Conservation (phyloP, 768 basidiomycete species). For the Naematelia aurantialba region DNA sequence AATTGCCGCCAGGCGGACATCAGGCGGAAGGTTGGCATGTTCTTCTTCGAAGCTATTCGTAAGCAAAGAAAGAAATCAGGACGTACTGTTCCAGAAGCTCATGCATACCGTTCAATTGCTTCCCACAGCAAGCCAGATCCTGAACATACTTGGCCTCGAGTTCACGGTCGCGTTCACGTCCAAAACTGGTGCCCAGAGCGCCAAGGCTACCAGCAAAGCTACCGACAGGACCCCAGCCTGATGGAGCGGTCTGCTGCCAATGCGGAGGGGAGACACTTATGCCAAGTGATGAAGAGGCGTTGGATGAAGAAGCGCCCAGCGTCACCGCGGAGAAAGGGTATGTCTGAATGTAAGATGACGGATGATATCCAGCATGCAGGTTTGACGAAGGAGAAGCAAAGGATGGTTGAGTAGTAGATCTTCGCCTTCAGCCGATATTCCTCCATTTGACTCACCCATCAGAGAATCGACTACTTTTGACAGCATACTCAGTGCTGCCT, state of each 20-base stretch:
- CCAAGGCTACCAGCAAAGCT: conserved; percentile 36
- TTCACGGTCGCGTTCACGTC: conserved; percentile 38
- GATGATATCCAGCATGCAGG: conserved; percentile 5
- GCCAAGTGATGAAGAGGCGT: conserved; percentile 4
- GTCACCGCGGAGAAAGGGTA: neutral
- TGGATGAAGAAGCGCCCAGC: conserved; percentile 4
- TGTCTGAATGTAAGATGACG: conserved; percentile 1
- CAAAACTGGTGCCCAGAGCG: conserved; percentile 27
- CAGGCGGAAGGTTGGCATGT: conserved; percentile 45
- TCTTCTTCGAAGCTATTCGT: conserved; percentile 47
- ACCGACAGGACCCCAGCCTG: conserved; percentile 9
- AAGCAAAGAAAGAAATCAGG: conserved; percentile 2
- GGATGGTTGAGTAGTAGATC: neutral
- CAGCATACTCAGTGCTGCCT: neutral
- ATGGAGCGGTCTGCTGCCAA: neutral
- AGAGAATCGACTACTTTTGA: neutral
- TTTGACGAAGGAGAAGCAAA: conserved; percentile 3
- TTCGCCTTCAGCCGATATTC: neutral
- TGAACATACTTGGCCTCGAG: conserved; percentile 46
- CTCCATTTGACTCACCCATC: neutral
- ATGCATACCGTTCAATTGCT: conserved; percentile 45
- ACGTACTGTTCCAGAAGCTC: conserved; percentile 50
- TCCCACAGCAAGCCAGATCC: conserved; percentile 48
- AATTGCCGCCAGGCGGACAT: conserved; percentile 36
- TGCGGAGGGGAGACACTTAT: conserved; percentile 9